phyloP scores from a whole-genome alignment of 345 rosid genomes.

The Murraya koenigii region DNA sequence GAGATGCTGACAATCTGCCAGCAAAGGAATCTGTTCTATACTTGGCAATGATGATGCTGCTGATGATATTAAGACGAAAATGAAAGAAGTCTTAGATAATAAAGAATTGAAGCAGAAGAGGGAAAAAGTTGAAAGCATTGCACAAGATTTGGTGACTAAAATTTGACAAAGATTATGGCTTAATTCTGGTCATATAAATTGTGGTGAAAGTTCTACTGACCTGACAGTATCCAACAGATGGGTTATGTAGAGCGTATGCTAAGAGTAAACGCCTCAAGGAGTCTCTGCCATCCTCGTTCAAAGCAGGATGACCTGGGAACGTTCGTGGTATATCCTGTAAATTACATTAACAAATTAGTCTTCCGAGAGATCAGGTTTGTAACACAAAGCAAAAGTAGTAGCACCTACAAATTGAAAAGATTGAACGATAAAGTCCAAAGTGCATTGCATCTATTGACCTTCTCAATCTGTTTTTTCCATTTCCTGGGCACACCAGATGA shows the following conservation, averaged over 20 bases:
- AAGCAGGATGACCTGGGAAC: conserved; percentile 96
- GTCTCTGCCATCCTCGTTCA: conserved; percentile 81
- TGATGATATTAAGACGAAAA: neutral
- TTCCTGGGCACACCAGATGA: conserved; percentile 45
- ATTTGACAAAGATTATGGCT: neutral
- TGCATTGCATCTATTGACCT: conserved; percentile 72
- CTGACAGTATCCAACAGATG: conserved; percentile 98
- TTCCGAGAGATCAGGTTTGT: conserved; percentile 28
- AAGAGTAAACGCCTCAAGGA: conserved; percentile 84
- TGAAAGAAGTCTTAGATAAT: neutral
- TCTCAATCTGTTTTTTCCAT: conserved; percentile 94
- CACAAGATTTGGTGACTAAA: neutral
- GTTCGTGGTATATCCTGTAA: conserved; percentile 91
- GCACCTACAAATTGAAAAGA: conserved; percentile 58
- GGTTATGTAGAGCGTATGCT: conserved; percentile 92
- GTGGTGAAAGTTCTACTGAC: conserved; percentile 33
- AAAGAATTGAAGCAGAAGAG: neutral
- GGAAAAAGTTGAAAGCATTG: neutral
- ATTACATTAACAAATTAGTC: conserved; percentile 31
- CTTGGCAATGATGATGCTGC: neutral
- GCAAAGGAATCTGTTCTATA: neutral
- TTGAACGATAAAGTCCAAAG: conserved; percentile 49
- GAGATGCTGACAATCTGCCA: neutral
- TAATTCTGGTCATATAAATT: neutral
- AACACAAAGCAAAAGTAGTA: conserved; percentile 38